phyloP scores from a whole-genome alignment of 2,329 filamentous ascomycete species.

The Paracoccidioides brasiliensis region DNA sequence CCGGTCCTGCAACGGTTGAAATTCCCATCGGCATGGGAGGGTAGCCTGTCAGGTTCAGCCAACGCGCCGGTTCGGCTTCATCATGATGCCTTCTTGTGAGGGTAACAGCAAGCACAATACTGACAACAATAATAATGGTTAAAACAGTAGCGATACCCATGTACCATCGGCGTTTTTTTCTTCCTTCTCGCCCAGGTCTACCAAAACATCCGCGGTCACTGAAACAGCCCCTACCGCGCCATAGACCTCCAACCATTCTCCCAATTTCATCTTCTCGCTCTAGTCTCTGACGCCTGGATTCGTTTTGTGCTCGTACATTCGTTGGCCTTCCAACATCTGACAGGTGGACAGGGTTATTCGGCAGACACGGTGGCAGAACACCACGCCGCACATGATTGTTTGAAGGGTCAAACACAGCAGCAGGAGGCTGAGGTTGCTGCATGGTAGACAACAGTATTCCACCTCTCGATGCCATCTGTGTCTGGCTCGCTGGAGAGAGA shows the following conservation, averaged over 20 bases:
- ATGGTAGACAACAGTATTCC: slow-evolving; percentile 49
- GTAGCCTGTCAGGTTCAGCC: slow-evolving; percentile 76
- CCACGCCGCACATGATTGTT: slow-evolving; percentile 17
- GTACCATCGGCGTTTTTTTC: slow-evolving; percentile 50
- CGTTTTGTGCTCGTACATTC: slow-evolving; percentile 22
- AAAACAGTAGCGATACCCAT: slow-evolving; percentile 40
- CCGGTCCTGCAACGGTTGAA: slow-evolving; percentile 61
- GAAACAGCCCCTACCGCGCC: slow-evolving; percentile 53
- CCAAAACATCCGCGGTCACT: slow-evolving; percentile 53
- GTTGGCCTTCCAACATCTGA: slow-evolving; percentile 15
- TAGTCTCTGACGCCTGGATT: slow-evolving; percentile 43
- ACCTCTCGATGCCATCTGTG: slow-evolving; percentile 50
- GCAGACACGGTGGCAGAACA: slow-evolving; percentile 17
- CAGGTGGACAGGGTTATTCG: slow-evolving; percentile 14
- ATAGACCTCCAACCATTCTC: slow-evolving; percentile 46
- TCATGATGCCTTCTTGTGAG: slow-evolving; percentile 9
- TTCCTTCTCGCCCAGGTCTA: slow-evolving; percentile 48
- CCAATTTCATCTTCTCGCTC: slow-evolving; percentile 55
- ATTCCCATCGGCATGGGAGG: slow-evolving; percentile 78
- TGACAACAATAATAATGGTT: slow-evolving; percentile 43
- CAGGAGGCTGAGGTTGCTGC: slow-evolving; percentile 36
- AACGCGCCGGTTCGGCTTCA: slow-evolving; percentile 36
- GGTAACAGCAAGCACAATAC: slow-evolving; percentile 37
- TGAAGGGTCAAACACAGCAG: slow-evolving; percentile 1
- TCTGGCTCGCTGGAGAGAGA: slow-evolving; percentile 48